Percentiles rank a stretch among this genome's conserved stretches.
Evolutionary conservation across 139 green algal genomes (phyloP).

Genomic region (Astrephomene gubernaculifera): DNA sequence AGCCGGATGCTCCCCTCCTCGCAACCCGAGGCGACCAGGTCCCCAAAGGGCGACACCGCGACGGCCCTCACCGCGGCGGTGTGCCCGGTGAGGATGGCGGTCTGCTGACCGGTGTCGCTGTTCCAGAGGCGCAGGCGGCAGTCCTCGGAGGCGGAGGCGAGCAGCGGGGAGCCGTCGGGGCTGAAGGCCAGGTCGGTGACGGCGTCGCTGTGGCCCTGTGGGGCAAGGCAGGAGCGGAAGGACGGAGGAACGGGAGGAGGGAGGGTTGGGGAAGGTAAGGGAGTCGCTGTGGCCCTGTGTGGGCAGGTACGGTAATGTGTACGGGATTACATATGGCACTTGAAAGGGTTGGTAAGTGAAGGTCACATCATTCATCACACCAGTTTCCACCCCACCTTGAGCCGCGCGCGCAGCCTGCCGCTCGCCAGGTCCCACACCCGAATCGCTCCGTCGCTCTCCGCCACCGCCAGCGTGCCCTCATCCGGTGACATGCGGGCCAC

Average conservation of each 20-base stretch:
- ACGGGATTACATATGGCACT: too few species aligned
- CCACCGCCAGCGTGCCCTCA: slow-evolving; percentile 23
- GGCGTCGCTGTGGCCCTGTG: not conserved
- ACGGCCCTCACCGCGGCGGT: not conserved
- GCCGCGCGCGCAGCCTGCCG: slow-evolving; percentile 1
- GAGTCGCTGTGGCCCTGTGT: too few species aligned
- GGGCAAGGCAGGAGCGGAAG: not conserved
- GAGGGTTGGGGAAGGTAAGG: too few species aligned
- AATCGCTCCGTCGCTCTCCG: slow-evolving; percentile 12
- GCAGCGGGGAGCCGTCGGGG: not conserved
- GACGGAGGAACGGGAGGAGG: not conserved
- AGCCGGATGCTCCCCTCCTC: slow-evolving; percentile 19
- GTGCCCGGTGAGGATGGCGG: not conserved
- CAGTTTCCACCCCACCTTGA: too few species aligned
- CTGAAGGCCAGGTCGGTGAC: slow-evolving; percentile 12
- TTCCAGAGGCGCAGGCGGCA: slow-evolving; percentile 33
- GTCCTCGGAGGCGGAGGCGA: slow-evolving; percentile 27
- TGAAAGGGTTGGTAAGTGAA: too few species aligned
- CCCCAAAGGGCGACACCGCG: not conserved
- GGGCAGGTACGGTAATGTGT: too few species aligned
- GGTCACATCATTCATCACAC: too few species aligned
- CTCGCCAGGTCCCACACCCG: slow-evolving; percentile 29
- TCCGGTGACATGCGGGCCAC: not conserved
- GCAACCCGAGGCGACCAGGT: not conserved
- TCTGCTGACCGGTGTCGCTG: not conserved